Conservation (phyloP, 192 early-diverging fungal genomes). For the Powellomyces hirtus region DNA sequence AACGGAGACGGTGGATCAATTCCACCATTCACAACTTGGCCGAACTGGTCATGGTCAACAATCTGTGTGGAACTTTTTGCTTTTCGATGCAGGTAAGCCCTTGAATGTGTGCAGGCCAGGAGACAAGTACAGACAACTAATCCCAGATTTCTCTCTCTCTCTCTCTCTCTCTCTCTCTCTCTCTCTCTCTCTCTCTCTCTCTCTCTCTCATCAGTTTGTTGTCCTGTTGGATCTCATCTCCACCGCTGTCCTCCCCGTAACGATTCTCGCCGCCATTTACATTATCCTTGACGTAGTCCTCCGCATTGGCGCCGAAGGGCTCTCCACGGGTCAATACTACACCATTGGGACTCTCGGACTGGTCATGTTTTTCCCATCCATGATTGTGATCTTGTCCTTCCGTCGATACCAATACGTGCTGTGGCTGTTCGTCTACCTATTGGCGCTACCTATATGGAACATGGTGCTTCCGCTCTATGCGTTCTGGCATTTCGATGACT, state of each 20-base stretch:
- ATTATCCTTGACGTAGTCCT: conserved; percentile 36
- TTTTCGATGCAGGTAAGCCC: conserved; percentile 82
- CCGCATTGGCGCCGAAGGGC: neutral
- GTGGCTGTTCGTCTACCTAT: conserved; percentile 81
- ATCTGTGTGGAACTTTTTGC: conserved; percentile 95
- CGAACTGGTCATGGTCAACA: conserved; percentile 79
- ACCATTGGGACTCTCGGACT: conserved; percentile 64
- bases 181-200: no score
- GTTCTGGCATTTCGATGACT: conserved; percentile 62
- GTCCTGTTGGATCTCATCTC: conserved; percentile 70
- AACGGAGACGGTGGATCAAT: conserved; percentile 96
- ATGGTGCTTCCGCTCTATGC: conserved; percentile 79
- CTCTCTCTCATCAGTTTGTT: conserved; percentile 21
- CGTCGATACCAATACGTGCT: conserved; percentile 68
- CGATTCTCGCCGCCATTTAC: conserved; percentile 78
- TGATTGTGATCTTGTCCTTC: conserved; percentile 86
- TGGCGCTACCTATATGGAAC: conserved; percentile 88
- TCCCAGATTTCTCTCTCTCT: no score
- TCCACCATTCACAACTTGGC: conserved; percentile 95
- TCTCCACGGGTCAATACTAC: conserved; percentile 9
- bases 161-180: no score
- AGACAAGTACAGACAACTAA: no score
- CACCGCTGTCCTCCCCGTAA: conserved; percentile 83
- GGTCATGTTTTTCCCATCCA: conserved; percentile 77
- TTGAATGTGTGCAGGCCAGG: no score